Evolutionary conservation across 306 rosid species (phyloP).

Genomic region (Fagus crenata): DNA sequence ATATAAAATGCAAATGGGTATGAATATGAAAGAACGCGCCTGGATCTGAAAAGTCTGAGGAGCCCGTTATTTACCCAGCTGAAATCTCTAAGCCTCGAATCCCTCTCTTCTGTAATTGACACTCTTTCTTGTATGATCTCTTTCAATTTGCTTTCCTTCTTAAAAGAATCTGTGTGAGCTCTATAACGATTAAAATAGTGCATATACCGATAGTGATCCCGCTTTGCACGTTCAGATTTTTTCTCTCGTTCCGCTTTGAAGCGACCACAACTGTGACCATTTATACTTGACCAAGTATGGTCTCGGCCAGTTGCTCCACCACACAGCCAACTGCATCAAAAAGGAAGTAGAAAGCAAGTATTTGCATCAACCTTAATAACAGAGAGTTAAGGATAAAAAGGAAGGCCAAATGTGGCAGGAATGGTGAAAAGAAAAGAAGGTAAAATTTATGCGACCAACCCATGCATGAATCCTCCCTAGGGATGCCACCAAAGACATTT

Average conservation of each 20-base stretch:
- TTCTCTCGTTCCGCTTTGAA: conserved; percentile 63
- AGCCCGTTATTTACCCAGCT: conserved; percentile 88
- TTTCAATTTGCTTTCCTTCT: conserved; percentile 80
- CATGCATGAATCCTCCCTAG: background rate
- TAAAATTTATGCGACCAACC: background rate
- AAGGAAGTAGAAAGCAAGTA: background rate
- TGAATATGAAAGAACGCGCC: conserved; percentile 93
- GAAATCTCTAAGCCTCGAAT: conserved; percentile 64
- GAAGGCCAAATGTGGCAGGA: background rate
- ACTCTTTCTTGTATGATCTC: conserved; percentile 64
- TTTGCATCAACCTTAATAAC: background rate
- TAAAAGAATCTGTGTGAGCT: conserved; percentile 97
- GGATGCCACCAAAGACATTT: background rate
- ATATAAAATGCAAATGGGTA: conserved; percentile 97
- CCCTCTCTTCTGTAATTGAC: conserved; percentile 62
- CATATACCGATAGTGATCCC: conserved; percentile 80
- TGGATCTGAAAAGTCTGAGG: conserved; percentile 79
- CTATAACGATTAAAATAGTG: conserved; percentile 90
- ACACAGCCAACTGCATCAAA: conserved; percentile 88
- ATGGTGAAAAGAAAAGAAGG: background rate
- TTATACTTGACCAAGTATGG: conserved; percentile 82
- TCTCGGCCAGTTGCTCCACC: conserved; percentile 94
- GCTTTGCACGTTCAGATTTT: conserved; percentile 79
- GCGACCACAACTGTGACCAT: conserved; percentile 97
- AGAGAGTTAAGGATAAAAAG: background rate